These are phyloP conservation scores for Trypanosoma platydactyli DNA, from an alignment of 208 protist species.

Conservation along the genomic window DNA sequence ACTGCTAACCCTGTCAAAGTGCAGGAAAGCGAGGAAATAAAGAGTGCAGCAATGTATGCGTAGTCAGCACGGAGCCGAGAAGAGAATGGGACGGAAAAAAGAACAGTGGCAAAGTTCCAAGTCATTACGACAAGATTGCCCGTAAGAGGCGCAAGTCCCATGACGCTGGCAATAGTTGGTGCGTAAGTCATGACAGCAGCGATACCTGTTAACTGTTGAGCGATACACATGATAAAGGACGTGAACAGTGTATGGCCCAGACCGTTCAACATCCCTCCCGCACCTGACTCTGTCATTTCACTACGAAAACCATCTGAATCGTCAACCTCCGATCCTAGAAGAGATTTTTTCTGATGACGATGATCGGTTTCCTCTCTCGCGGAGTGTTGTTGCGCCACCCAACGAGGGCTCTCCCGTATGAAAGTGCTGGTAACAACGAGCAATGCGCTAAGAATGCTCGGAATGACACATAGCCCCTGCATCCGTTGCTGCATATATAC, in stretches of 20 bases:
- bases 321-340: not conserved
- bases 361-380: not conserved
- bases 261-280: not conserved
- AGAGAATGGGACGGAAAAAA: slow-evolving; percentile 38
- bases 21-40: slow-evolving; percentile 29
- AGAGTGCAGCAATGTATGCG: slow-evolving; percentile 26
- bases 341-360: not conserved
- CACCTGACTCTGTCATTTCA: not conserved
- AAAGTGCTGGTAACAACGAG: slow-evolving; percentile 8
- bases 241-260: slow-evolving; percentile 23
- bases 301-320: not conserved
- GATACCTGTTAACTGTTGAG: slow-evolving; percentile 53
- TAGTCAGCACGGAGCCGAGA: slow-evolving; percentile 20
- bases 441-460: slow-evolving; percentile 25
- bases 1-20: slow-evolving; percentile 29
- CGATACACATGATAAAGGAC: slow-evolving; percentile 29
- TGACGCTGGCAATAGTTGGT: slow-evolving; percentile 33
- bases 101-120: slow-evolving; percentile 45
- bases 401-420: slow-evolving; percentile 17
- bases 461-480: slow-evolving; percentile 27
- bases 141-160: slow-evolving; percentile 32
- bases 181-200: slow-evolving; percentile 57
- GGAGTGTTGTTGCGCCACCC: slow-evolving; percentile 3
- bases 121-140: slow-evolving; percentile 57
- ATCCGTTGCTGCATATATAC: slow-evolving; percentile 32